Conservation (phyloP, 306 rosid genomes). For the Datisca glomerata region DNA sequence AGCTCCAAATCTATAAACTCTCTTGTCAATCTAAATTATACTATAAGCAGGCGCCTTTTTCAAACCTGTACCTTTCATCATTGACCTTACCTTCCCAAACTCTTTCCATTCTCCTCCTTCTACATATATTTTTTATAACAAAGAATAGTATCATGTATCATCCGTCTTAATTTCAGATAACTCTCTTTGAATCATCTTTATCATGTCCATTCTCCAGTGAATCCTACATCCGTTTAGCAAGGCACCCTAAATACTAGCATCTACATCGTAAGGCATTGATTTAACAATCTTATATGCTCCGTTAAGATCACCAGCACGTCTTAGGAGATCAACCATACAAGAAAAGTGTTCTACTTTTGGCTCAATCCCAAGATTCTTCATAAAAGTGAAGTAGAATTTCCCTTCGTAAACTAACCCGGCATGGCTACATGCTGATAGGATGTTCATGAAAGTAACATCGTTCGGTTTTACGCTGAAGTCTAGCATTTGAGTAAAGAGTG, state of each 20-base stretch:
- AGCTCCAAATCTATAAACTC: conserved; percentile 61
- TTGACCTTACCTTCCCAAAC: conserved; percentile 61
- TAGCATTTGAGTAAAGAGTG: conserved; percentile 51
- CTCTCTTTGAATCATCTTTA: conserved; percentile 34
- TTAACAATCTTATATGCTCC: conserved; percentile 59
- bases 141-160: conserved; percentile 80
- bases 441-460: conserved; percentile 74
- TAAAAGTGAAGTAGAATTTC: conserved; percentile 39
- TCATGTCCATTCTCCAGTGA: conserved; percentile 53
- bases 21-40: conserved; percentile 51
- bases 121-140: conserved; percentile 73
- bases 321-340: conserved; percentile 68
- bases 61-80: conserved; percentile 58
- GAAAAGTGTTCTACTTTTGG: conserved; percentile 63
- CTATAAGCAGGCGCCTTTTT: conserved; percentile 84
- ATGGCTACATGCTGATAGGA: conserved; percentile 84
- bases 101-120: conserved; percentile 80
- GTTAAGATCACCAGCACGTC: conserved; percentile 69
- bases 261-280: conserved; percentile 33
- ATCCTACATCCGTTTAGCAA: conserved; percentile 84
- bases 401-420: conserved; percentile 71
- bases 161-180: conserved; percentile 35
- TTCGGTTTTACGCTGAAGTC: conserved; percentile 52
- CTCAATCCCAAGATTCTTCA: conserved; percentile 41
- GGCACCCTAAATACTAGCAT: conserved; percentile 81